These are phyloP conservation scores for Nicotiana tomentosiformis DNA, from an alignment of 257 asterid species.

Conservation along the genomic window DNA sequence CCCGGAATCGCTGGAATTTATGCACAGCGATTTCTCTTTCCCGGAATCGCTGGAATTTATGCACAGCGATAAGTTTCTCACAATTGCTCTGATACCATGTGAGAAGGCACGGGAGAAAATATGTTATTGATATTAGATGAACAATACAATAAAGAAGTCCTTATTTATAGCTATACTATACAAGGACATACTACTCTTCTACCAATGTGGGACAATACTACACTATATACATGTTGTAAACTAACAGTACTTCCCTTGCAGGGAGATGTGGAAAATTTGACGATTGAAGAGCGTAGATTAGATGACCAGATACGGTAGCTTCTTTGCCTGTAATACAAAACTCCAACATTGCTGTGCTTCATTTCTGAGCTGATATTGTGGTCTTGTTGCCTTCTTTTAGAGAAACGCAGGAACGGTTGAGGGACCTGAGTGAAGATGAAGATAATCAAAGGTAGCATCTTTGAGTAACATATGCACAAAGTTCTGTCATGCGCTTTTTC, in stretches of 20 bases:
- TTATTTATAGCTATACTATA: no score
- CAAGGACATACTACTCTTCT: no score
- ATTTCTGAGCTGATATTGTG: slow-evolving; percentile 5
- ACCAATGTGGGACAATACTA: no score
- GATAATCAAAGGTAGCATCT: slow-evolving; percentile 42
- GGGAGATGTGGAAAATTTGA: slow-evolving; percentile 56
- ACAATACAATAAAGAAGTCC: no score
- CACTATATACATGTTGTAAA: no score
- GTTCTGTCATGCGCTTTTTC: neutral
- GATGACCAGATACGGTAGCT: slow-evolving; percentile 54
- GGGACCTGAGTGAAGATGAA: slow-evolving; percentile 63
- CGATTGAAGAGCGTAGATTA: slow-evolving; percentile 40
- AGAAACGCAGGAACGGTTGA: slow-evolving; percentile 58
- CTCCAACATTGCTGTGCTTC: neutral
- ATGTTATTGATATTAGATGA: no score
- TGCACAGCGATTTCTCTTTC: no score
- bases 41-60: no score
- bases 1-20: no score
- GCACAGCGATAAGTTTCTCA: no score
- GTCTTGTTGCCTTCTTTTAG: slow-evolving; percentile 32
- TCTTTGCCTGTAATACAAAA: slow-evolving; percentile 1
- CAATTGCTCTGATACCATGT: no score
- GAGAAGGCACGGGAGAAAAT: no score
- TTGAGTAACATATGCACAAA: neutral
- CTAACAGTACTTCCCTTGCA: slow-evolving; percentile 20